phyloP scores from a whole-genome alignment of 2,329 filamentous ascomycete genomes.

The Scytalidium sp. region DNA sequence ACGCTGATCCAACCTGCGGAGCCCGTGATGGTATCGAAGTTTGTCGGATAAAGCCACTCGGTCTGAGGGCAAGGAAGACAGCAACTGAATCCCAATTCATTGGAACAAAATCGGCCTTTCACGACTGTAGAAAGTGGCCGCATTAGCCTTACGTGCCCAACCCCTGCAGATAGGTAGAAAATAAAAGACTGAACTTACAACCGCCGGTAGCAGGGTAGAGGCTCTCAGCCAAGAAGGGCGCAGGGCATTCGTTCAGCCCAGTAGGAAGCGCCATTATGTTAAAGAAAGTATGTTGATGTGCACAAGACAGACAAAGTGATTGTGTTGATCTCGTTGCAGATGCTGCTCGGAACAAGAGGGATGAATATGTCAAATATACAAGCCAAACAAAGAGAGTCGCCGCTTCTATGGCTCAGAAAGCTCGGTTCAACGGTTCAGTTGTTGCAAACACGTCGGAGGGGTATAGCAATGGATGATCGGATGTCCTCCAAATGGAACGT shows the following conservation, averaged over 20 bases:
- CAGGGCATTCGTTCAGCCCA: slow-evolving; percentile 53
- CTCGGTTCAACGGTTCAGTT: too few species aligned
- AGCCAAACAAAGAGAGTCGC: too few species aligned
- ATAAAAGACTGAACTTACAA: slow-evolving; percentile 49
- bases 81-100: slow-evolving; percentile 56
- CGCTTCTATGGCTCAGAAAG: too few species aligned
- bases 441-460: too few species aligned
- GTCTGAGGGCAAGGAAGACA: slow-evolving; percentile 89
- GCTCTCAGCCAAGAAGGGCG: slow-evolving; percentile 65
- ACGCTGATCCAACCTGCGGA: slow-evolving; percentile 84
- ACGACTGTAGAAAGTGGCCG: slow-evolving; percentile 36
- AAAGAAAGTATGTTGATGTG: not conserved
- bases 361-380: too few species aligned
- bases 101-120: slow-evolving; percentile 55
- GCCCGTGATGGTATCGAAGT: slow-evolving; percentile 55
- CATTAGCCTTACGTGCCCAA: not conserved
- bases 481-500: not conserved
- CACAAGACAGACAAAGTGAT: too few species aligned
- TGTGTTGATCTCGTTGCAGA: too few species aligned
- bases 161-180: slow-evolving; percentile 1
- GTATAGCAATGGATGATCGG: too few species aligned
- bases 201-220: slow-evolving; percentile 60
- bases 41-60: slow-evolving; percentile 68
- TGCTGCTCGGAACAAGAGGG: too few species aligned
- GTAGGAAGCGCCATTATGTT: not conserved